Evolutionary conservation across 108 stramenopile species (phyloP), one percentile per base, ranked within the genome.

Genomic region (Skeletonema grethae): DNA sequence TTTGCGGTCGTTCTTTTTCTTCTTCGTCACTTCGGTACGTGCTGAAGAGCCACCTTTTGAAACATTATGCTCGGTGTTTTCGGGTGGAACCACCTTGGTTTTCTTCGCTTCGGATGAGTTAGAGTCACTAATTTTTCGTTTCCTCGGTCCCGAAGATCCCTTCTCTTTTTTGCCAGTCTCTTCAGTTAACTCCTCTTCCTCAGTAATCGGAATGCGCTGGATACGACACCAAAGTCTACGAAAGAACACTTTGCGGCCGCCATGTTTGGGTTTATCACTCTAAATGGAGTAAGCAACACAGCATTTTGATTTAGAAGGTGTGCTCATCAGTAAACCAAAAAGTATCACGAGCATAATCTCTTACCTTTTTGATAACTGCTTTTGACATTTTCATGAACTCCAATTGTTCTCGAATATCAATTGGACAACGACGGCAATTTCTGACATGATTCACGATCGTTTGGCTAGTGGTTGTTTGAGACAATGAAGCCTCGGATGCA

Each of bases 201-300:
- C 83, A 57, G 84, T 60, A 65, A 89, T 68, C 7, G 90, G 90
- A 28, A 89, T 77, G 15, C 82, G 74, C 65, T 95, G 94, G 58
- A 95, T 92, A 41, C 94, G 79, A 65, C 91, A 92, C 94, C 94
- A 95, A 25, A 95, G 65, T 18, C 94, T 88, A 61, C 89, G 90
- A 75, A 95, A 95, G 82, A 95, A 95, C 0, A 95, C 91, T 68
- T 95, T 95, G 8, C 94, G 79, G 12, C 94, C 94, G 38, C 94
- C 94, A 61, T 95, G 94, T 55, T 88, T 90, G 12, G 94, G 94
- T 67, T 90, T 91, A 65, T 90, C 90, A 13, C 86, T 84, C 68
- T 90, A 18, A 61, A 36, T 8, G 1, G 30, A 35, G 18, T 53
- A 24, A 53, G 50, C 0, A 38, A 38, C 18, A 53, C 7, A 53